A percentile compares a stretch with the other conserved stretches of the same genome.
These are phyloP conservation scores for Suhomyces panamericanus DNA, from an alignment of 1,139 yeast species.

Conservation along the genomic window DNA sequence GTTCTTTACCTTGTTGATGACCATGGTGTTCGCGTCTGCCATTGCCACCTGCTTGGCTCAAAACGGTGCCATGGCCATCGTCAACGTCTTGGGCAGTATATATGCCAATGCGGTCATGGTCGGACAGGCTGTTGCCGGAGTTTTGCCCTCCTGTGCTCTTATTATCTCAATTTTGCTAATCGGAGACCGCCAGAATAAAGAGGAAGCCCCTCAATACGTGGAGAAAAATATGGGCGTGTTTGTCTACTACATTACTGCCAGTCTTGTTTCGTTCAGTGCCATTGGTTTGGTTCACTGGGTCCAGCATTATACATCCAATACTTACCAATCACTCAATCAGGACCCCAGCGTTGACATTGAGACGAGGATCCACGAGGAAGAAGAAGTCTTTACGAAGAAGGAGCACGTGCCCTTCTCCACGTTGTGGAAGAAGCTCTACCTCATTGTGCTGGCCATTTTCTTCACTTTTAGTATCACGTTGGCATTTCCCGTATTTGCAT, in stretches of 20 bases:
- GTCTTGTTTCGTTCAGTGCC: conserved; percentile 57
- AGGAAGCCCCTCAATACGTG: conserved; percentile 20
- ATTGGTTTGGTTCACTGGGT: conserved; percentile 38
- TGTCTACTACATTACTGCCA: conserved; percentile 69
- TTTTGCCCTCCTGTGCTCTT: conserved; percentile 77
- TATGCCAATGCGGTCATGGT: conserved; percentile 89
- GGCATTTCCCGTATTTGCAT: conserved; percentile 88
- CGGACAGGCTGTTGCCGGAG: conserved; percentile 94
- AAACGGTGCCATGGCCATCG: conserved; percentile 88
- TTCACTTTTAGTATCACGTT: conserved; percentile 75
- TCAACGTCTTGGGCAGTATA: conserved; percentile 72
- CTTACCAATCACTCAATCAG: conserved; percentile 16
- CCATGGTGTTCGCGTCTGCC: conserved; percentile 58
- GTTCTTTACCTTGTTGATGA: conserved; percentile 53
- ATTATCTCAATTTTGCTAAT: conserved; percentile 57
- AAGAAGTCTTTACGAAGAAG: conserved; percentile 14
- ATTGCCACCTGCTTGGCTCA: conserved; percentile 75
- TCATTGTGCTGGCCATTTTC: conserved; percentile 69
- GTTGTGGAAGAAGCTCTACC: conserved; percentile 59
- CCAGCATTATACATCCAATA: conserved; percentile 24
- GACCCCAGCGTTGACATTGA: conserved; percentile 1
- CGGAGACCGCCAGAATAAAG: conserved; percentile 26
- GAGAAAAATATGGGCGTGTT: conserved; percentile 54
- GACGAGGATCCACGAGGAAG: neutral
- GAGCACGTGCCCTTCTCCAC: conserved; percentile 46